Evolutionary conservation across 2,329 filamentous ascomycete species (phyloP).

Genomic region (Aspergillus carbonarius): DNA sequence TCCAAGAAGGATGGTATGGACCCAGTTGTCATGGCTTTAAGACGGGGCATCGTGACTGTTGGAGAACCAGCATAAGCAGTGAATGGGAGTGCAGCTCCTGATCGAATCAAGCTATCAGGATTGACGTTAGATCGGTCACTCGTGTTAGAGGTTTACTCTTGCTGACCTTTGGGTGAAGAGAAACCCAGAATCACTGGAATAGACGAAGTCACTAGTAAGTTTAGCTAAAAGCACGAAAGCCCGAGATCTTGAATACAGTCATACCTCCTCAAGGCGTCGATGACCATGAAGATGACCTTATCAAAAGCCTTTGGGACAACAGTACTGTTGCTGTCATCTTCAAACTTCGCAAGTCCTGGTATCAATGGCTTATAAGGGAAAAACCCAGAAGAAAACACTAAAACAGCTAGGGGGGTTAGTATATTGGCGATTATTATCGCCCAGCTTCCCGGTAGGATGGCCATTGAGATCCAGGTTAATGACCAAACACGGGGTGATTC

Average conservation of each 20-base stretch:
- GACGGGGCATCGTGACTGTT: conserved; percentile 95
- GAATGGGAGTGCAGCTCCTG: conserved; percentile 83
- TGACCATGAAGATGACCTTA: conserved; percentile 93
- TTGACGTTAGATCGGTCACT: conserved; percentile 8
- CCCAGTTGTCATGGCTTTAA: conserved; percentile 96
- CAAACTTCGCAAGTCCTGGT: conserved; percentile 71
- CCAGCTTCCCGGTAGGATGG: conserved; percentile 28
- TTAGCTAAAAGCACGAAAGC: conserved; percentile 18
- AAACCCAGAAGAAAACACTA: conserved; percentile 84
- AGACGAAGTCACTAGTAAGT: conserved; percentile 80
- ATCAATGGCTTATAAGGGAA: conserved; percentile 97
- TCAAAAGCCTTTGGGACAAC: conserved; percentile 73
- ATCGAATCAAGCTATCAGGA: conserved; percentile 69
- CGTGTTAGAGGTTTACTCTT: neutral
- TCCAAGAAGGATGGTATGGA: conserved; percentile 98
- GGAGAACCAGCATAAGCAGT: conserved; percentile 95
- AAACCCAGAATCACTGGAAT: conserved; percentile 76
- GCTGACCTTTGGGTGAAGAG: conserved; percentile 78
- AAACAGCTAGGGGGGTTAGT: conserved; percentile 70
- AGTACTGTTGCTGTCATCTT: conserved; percentile 52
- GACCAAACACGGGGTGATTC: neutral
- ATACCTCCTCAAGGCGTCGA: conserved; percentile 88
- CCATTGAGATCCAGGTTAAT: conserved; percentile 17
- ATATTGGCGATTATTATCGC: conserved; percentile 68
- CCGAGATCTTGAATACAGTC: conserved; percentile 11